Conservation (phyloP, 2,329 filamentous ascomycete genomes). For the Epichloe sylvatica region DNA sequence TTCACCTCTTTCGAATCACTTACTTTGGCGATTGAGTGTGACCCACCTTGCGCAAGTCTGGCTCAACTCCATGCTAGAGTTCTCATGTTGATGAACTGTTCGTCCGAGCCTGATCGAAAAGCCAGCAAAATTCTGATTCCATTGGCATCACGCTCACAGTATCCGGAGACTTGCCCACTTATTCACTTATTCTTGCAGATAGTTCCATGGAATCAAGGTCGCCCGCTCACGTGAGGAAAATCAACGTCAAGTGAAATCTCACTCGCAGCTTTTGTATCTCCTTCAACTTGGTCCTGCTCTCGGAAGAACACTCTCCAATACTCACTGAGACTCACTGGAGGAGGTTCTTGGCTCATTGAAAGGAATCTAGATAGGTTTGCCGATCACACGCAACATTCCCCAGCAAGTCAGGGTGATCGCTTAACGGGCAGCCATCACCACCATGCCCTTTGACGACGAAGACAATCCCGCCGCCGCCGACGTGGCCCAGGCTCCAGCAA, state of each 20-base stretch:
- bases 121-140: too few species aligned
- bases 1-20: background rate
- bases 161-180: too few species aligned
- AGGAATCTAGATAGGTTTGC: background rate
- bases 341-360: background rate
- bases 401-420: background rate
- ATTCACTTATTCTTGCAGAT: too few species aligned
- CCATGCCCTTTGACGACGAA: constrained; percentile 32
- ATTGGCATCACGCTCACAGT: too few species aligned
- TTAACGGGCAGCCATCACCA: background rate
- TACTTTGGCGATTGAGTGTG: too few species aligned
- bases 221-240: background rate
- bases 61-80: too few species aligned
- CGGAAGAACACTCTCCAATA: background rate
- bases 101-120: too few species aligned
- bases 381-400: too few species aligned
- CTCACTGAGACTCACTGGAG: background rate
- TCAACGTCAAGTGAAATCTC: background rate
- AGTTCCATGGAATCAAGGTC: too few species aligned
- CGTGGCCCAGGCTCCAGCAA: constrained; percentile 8
- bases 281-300: background rate
- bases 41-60: background rate
- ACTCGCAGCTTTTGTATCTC: background rate
- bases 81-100: too few species aligned
- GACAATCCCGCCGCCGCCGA: constrained; percentile 20